Percentiles rank a stretch among this genome's conserved stretches.
Conservation (phyloP, 345 rosid species). For the Linum trigynum region DNA sequence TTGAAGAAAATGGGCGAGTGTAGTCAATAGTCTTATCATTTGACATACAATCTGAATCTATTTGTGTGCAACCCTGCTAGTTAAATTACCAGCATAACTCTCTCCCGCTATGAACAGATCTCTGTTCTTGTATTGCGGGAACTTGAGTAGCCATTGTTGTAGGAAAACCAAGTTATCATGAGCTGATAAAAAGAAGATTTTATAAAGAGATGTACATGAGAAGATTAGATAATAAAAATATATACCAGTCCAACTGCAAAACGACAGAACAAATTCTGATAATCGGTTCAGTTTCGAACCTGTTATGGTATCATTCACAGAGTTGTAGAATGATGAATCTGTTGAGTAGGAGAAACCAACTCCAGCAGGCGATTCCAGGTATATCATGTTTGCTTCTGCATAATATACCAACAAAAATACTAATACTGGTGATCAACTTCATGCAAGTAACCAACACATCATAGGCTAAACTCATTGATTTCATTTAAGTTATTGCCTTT, state of each 20-base stretch:
- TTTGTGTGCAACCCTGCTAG: neutral
- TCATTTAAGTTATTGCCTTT: neutral
- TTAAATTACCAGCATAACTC: slow-evolving; percentile 32
- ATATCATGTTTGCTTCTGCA: neutral
- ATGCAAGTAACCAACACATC: too few relatives aligned
- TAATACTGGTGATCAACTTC: neutral
- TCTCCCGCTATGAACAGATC: slow-evolving; percentile 39
- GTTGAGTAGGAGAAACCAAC: neutral
- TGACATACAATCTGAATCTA: too few relatives aligned
- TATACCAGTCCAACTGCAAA: too few relatives aligned
- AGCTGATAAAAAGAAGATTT: slow-evolving; percentile 12
- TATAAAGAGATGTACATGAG: too few relatives aligned
- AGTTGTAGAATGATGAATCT: neutral
- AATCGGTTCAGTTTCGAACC: neutral
- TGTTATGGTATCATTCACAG: neutral
- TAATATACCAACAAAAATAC: neutral
- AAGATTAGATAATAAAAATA: too few relatives aligned
- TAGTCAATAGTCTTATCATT: too few relatives aligned
- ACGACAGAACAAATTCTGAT: too few relatives aligned
- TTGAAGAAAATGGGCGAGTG: too few relatives aligned
- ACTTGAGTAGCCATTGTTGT: slow-evolving; percentile 21
- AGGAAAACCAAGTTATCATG: slow-evolving; percentile 32
- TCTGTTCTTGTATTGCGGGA: slow-evolving; percentile 28
- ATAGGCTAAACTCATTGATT: neutral
- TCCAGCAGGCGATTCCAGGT: neutral